Evolutionary conservation across 2,329 filamentous ascomycete genomes (phyloP).

Genomic region (Furcasterigmium sp.): DNA sequence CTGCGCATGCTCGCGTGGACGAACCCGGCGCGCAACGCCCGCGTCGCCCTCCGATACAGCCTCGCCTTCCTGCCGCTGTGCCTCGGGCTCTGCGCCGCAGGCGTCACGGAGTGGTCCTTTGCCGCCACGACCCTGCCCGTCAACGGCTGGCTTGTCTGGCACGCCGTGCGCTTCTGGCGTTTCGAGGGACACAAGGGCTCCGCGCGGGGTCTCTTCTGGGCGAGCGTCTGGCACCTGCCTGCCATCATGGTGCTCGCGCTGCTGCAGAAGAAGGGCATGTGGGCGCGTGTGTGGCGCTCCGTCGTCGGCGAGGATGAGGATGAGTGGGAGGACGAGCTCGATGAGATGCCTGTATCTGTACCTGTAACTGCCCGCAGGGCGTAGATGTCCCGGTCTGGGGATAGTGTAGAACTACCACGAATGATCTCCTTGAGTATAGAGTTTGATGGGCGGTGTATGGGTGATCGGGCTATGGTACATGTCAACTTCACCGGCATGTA

Average conservation of each 20-base stretch:
- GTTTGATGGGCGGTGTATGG: too few species aligned
- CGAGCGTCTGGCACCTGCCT: conserved; percentile 93
- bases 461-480: too few species aligned
- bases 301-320: conserved; percentile 54
- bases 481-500: too few species aligned
- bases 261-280: conserved; percentile 89
- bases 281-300: conserved; percentile 73
- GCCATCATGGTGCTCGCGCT: conserved; percentile 85
- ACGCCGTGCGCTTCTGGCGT: conserved; percentile 78
- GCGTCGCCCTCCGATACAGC: conserved; percentile 85
- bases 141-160: conserved; percentile 78
- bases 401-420: too few species aligned
- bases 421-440: too few species aligned
- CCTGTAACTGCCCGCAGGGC: conserved; percentile 1
- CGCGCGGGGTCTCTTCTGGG: conserved; percentile 88
- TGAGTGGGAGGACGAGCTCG: conserved; percentile 53
- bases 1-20: conserved; percentile 77
- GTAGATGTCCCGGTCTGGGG: neutral
- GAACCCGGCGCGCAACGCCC: conserved; percentile 77
- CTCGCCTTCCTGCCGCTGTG: conserved; percentile 84
- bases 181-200: conserved; percentile 72
- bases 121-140: conserved; percentile 73
- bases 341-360: conserved; percentile 24
- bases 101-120: conserved; percentile 83
- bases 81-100: conserved; percentile 68